phyloP scores from a whole-genome alignment of 2,329 filamentous ascomycete species.

The Paraphoma chrysanthemicola region DNA sequence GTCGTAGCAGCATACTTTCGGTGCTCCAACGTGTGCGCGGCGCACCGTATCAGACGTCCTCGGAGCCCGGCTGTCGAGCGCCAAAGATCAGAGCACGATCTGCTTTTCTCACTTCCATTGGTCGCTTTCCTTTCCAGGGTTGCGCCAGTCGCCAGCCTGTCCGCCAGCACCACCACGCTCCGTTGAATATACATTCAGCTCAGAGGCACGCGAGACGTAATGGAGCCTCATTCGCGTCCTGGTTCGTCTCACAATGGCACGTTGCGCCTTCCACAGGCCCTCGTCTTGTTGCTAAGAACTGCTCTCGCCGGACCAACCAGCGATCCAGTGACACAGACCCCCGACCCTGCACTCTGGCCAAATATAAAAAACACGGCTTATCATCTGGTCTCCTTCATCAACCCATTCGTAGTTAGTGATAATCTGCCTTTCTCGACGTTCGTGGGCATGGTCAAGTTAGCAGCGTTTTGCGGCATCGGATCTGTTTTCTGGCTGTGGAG shows the following conservation, averaged over 20 bases:
- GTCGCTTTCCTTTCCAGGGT: constrained; percentile 23
- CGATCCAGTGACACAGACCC: constrained; percentile 30
- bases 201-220: constrained; percentile 36
- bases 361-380: constrained; percentile 36
- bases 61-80: constrained; percentile 36
- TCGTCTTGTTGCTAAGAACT: constrained; percentile 40
- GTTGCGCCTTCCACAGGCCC: constrained; percentile 46
- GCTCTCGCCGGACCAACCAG: constrained; percentile 32
- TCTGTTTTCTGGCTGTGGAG: constrained; percentile 45
- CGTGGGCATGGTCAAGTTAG: constrained; percentile 49
- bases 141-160: constrained; percentile 26
- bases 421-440: constrained; percentile 25
- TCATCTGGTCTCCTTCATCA: constrained; percentile 27
- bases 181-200: constrained; percentile 47
- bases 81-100: constrained; percentile 43
- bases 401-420: constrained; percentile 31
- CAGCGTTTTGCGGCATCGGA: constrained; percentile 44
- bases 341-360: constrained; percentile 28
- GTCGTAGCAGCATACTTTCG: constrained; percentile 33
- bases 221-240: constrained; percentile 47
- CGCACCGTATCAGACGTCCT: constrained; percentile 30
- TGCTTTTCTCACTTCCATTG: constrained; percentile 38
- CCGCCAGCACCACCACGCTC: constrained; percentile 27
- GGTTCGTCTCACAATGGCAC: constrained; percentile 38
- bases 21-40: constrained; percentile 36